These are phyloP conservation scores for Articulospora tetracladia DNA, from an alignment of 495 filamentous ascomycete species.

Conservation along the genomic window DNA sequence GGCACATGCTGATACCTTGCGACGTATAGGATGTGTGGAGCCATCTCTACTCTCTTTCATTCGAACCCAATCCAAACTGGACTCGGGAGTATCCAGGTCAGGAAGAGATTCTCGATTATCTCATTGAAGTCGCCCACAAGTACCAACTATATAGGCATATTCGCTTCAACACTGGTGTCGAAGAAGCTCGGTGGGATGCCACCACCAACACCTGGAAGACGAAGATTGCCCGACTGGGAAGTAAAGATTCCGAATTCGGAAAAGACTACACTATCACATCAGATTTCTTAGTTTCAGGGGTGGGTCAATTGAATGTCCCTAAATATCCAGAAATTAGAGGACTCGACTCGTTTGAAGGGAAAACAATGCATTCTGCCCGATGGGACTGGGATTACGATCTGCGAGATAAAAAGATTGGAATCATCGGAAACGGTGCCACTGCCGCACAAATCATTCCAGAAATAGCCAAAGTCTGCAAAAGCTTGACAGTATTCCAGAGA, in stretches of 20 bases:
- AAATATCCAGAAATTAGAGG: slow-evolving; percentile 56
- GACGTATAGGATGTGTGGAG: slow-evolving; percentile 1
- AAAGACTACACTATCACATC: slow-evolving; percentile 48
- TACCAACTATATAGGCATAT: slow-evolving; percentile 58
- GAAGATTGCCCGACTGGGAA: slow-evolving; percentile 26
- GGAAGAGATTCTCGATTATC: slow-evolving; percentile 55
- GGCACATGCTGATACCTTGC: background rate
- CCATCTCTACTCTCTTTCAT: slow-evolving; percentile 59
- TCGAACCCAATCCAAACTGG: slow-evolving; percentile 56
- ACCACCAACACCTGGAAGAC: slow-evolving; percentile 37
- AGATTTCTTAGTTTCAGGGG: slow-evolving; percentile 60
- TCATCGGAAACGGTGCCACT: slow-evolving; percentile 59
- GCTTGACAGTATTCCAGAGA: slow-evolving; percentile 62
- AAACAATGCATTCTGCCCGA: slow-evolving; percentile 50
- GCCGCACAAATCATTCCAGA: slow-evolving; percentile 69
- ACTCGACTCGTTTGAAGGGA: slow-evolving; percentile 48
- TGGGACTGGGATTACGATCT: slow-evolving; percentile 51
- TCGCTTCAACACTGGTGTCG: slow-evolving; percentile 53
- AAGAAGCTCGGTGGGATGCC: slow-evolving; percentile 55
- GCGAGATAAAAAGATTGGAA: slow-evolving; percentile 45
- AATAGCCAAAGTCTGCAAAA: slow-evolving; percentile 49
- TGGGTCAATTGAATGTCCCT: slow-evolving; percentile 61
- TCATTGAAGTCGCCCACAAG: slow-evolving; percentile 52
- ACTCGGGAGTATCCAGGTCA: slow-evolving; percentile 49
- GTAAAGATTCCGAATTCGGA: slow-evolving; percentile 39